Conservation (phyloP, 2,329 filamentous ascomycete genomes). For the Penicillium psychrosexuale region DNA sequence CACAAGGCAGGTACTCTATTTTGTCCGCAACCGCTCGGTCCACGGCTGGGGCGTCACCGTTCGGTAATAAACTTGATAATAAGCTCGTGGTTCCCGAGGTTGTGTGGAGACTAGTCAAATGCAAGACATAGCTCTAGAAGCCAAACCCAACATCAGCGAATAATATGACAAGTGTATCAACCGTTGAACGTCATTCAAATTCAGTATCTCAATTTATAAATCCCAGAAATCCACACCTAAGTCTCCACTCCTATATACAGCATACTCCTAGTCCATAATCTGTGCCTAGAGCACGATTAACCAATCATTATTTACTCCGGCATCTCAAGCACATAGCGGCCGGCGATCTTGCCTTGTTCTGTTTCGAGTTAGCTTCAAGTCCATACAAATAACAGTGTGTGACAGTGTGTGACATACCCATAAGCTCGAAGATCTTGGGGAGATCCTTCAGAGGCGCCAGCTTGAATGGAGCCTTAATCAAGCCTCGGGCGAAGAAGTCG, state of each 20-base stretch:
- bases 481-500: constrained; percentile 75
- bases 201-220: not conserved
- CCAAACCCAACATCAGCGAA: not conserved
- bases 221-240: not conserved
- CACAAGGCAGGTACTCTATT: not conserved
- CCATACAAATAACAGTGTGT: not conserved
- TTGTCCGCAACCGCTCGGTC: too few relatives aligned
- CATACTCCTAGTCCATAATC: not conserved
- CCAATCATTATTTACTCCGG: constrained; percentile 2
- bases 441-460: constrained; percentile 74
- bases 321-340: constrained; percentile 16
- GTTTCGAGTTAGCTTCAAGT: not conserved
- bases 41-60: not conserved
- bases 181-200: not conserved
- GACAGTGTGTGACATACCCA: constrained; percentile 38
- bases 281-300: not conserved
- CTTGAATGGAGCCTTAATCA: constrained; percentile 83
- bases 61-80: not conserved
- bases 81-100: not conserved
- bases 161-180: not conserved
- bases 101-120: not conserved
- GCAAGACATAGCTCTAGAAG: not conserved
- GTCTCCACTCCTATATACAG: not conserved
- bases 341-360: constrained; percentile 19
- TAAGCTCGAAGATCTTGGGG: constrained; percentile 69